A percentile compares a stretch with the other conserved stretches of the same genome.
phyloP scores from a whole-genome alignment of 352 stramenopile genomes.

The Phytophthora citricola region DNA sequence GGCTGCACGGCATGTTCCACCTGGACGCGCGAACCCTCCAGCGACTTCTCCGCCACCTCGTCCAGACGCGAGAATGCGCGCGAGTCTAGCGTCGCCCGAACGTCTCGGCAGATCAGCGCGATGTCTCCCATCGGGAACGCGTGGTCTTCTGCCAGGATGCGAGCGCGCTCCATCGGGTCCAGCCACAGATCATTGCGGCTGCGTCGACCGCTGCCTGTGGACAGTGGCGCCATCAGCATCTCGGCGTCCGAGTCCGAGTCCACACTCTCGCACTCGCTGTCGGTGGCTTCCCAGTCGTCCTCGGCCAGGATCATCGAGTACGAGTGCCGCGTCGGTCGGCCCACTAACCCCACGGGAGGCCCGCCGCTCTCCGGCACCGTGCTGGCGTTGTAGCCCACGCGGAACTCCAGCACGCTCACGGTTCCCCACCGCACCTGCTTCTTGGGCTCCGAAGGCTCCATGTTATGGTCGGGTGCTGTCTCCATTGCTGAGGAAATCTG shows the following conservation, averaged over 20 bases:
- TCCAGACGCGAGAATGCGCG: too few species aligned
- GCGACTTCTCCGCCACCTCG: too few species aligned
- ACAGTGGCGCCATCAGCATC: constrained; percentile 5
- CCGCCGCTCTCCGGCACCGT: constrained; percentile 52
- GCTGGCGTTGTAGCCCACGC: constrained; percentile 59
- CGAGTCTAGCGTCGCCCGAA: too few species aligned
- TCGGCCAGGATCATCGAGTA: constrained; percentile 34
- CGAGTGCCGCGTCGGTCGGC: constrained; percentile 40
- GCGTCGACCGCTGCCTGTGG: constrained; percentile 12
- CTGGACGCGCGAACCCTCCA: too few species aligned
- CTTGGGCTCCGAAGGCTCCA: constrained; percentile 8
- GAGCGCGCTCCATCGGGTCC: constrained; percentile 54
- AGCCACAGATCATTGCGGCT: constrained; percentile 52
- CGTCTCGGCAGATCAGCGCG: too few species aligned
- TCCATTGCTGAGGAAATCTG: constrained; percentile 4
- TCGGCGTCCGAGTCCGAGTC: constrained; percentile 34
- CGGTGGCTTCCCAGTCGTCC: constrained; percentile 23
- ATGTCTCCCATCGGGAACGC: too few species aligned
- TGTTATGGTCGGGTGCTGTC: constrained; percentile 1
- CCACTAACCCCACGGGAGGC: constrained; percentile 57
- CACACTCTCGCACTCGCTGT: constrained; percentile 35
- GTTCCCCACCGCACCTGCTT: constrained; percentile 56
- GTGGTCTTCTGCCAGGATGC: constrained; percentile 9
- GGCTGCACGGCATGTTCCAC: too few species aligned
- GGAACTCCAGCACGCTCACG: constrained; percentile 57